Conservation (phyloP, 73 alveolate species). For the Symbiodinium pilosum region DNA sequence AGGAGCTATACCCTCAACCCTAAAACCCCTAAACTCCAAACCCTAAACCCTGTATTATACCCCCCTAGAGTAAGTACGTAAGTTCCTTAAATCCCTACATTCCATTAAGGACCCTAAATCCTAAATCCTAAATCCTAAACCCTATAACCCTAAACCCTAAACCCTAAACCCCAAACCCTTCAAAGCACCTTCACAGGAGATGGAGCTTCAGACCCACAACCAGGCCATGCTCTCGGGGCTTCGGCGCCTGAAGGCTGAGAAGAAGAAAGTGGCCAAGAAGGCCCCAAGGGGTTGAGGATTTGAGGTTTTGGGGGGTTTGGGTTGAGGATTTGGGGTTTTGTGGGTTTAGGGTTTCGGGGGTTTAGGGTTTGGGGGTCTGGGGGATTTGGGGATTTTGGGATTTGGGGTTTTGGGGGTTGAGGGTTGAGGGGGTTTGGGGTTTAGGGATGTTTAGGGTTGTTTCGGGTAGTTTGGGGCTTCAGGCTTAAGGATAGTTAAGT, state of each 20-base stretch:
- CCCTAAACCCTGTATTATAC: background rate
- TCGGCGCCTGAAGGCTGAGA: background rate
- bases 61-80: background rate
- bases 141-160: background rate
- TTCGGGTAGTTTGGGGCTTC: too few species aligned
- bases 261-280: background rate
- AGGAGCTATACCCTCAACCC: background rate
- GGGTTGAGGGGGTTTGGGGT: too few species aligned
- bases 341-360: too few species aligned
- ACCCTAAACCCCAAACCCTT: background rate
- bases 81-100: background rate
- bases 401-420: too few species aligned
- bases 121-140: background rate
- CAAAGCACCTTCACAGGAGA: background rate
- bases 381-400: too few species aligned
- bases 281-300: background rate
- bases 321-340: background rate
- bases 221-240: slow-evolving; percentile 18
- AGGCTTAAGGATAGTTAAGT: too few species aligned
- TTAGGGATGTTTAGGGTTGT: too few species aligned
- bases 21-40: background rate
- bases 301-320: background rate
- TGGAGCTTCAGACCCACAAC: slow-evolving; percentile 38
- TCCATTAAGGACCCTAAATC: background rate
- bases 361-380: too few species aligned